Conservation (phyloP, 352 stramenopile species). For the Detonula confervacea region DNA sequence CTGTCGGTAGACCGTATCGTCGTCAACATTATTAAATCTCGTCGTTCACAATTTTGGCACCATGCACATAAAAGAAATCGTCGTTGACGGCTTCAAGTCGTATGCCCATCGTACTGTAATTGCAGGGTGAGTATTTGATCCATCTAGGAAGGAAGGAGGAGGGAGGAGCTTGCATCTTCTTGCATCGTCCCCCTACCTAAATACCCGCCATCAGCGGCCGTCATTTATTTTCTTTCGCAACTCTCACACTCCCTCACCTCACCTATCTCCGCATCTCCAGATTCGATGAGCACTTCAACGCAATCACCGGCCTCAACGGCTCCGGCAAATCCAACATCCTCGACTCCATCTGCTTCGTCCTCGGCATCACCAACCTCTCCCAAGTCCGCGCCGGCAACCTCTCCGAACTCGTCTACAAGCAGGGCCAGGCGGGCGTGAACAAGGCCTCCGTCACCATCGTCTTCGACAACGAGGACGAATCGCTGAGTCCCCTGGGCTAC, state of each 20-base stretch:
- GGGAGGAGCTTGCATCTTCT: too few species aligned
- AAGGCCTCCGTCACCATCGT: slow-evolving; percentile 99
- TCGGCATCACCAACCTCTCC: slow-evolving; percentile 98
- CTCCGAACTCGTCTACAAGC: slow-evolving; percentile 99
- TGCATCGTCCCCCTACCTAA: too few species aligned
- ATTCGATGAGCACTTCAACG: slow-evolving; percentile 99
- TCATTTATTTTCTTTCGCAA: slow-evolving; percentile 22
- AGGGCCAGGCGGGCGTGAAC: slow-evolving; percentile 98
- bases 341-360: slow-evolving; percentile 99
- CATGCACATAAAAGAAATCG: slow-evolving; percentile 99
- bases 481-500: slow-evolving; percentile 92
- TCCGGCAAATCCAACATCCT: slow-evolving; percentile 99
- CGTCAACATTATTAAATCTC: too few species aligned
- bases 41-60: too few species aligned
- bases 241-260: slow-evolving; percentile 2
- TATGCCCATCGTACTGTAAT: slow-evolving; percentile 99
- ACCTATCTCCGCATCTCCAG: slow-evolving; percentile 51
- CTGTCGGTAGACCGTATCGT: background rate
- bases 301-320: slow-evolving; percentile 99
- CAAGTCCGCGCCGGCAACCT: slow-evolving; percentile 98
- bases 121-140: slow-evolving; percentile 86
- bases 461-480: slow-evolving; percentile 98
- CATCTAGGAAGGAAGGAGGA: too few species aligned
- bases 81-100: slow-evolving; percentile 99
- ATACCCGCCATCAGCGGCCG: background rate